Evolutionary conservation across 257 asterid species (phyloP).

Genomic region (Przewalskia tangutica): DNA sequence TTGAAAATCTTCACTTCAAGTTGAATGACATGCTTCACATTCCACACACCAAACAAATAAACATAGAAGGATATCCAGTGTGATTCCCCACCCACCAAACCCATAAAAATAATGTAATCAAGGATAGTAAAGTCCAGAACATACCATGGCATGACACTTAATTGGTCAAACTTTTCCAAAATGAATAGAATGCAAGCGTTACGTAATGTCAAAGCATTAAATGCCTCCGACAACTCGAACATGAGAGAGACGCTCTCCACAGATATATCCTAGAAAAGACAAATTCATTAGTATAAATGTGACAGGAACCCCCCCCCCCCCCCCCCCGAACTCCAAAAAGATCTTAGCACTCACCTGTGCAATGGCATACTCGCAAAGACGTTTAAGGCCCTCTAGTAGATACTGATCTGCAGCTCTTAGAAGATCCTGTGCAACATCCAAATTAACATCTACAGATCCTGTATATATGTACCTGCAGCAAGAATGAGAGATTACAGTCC

Average conservation of each 20-base stretch:
- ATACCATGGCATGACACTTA: slow-evolving; percentile 59
- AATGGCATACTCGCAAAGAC: slow-evolving; percentile 80
- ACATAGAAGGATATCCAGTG: not conserved
- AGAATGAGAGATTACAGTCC: not conserved
- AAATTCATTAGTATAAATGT: slow-evolving; percentile 13
- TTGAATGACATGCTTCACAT: not conserved
- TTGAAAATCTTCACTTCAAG: not conserved
- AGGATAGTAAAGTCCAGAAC: slow-evolving; percentile 4
- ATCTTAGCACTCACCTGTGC: slow-evolving; percentile 53
- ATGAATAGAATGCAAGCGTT: slow-evolving; percentile 71
- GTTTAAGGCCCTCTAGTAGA: slow-evolving; percentile 93
- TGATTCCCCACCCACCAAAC: not conserved
- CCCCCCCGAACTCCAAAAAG: not conserved
- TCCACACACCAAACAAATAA: not conserved
- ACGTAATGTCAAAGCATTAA: slow-evolving; percentile 67
- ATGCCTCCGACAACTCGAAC: slow-evolving; percentile 94
- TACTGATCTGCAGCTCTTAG: slow-evolving; percentile 96
- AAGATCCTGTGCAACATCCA: slow-evolving; percentile 88
- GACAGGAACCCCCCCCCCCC: not conserved
- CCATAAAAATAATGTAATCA: not conserved
- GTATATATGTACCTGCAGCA: slow-evolving; percentile 78
- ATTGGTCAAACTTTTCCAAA: slow-evolving; percentile 64
- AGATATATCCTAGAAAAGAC: slow-evolving; percentile 55
- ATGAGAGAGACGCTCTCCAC: slow-evolving; percentile 73
- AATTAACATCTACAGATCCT: slow-evolving; percentile 73